These are phyloP conservation scores for Phytophthora aleatoria DNA, from an alignment of 352 stramenopile species.

Conservation along the genomic window DNA sequence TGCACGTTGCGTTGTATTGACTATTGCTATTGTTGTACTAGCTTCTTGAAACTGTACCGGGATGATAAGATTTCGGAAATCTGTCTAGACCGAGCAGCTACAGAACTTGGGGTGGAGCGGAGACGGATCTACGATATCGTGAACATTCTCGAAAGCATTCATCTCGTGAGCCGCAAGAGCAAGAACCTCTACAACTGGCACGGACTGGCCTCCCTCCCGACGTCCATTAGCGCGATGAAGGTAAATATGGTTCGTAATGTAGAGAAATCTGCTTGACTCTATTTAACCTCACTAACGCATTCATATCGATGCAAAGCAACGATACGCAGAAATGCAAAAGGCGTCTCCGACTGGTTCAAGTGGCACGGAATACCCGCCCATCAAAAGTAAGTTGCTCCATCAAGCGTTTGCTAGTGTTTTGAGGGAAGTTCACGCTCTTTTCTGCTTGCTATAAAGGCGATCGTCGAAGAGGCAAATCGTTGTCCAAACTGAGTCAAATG, in stretches of 20 bases:
- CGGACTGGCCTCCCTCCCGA: slow-evolving; percentile 64
- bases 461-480: slow-evolving; percentile 78
- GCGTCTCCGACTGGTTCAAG: slow-evolving; percentile 21
- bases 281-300: too few species aligned
- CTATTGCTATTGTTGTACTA: slow-evolving; percentile 23
- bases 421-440: slow-evolving; percentile 1
- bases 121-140: slow-evolving; percentile 98
- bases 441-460: slow-evolving; percentile 31
- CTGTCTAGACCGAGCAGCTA: slow-evolving; percentile 70
- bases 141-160: slow-evolving; percentile 97
- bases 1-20: slow-evolving; percentile 6
- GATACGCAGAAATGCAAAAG: slow-evolving; percentile 50
- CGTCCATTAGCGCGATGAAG: slow-evolving; percentile 77
- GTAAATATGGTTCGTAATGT: slow-evolving; percentile 27
- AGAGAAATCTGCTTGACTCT: too few species aligned
- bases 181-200: slow-evolving; percentile 97
- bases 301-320: slow-evolving; percentile 29
- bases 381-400: slow-evolving; percentile 51
- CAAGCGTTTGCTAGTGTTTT: neutral
- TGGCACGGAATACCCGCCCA: slow-evolving; percentile 51
- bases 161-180: slow-evolving; percentile 94
- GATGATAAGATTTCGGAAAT: slow-evolving; percentile 75
- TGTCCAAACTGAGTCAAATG: slow-evolving; percentile 93
- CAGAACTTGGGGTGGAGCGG: slow-evolving; percentile 88
- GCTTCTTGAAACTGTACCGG: slow-evolving; percentile 80